Evolutionary conservation across 2,329 filamentous ascomycete species (phyloP).

Genomic region (Sarocladium brachiariae): DNA sequence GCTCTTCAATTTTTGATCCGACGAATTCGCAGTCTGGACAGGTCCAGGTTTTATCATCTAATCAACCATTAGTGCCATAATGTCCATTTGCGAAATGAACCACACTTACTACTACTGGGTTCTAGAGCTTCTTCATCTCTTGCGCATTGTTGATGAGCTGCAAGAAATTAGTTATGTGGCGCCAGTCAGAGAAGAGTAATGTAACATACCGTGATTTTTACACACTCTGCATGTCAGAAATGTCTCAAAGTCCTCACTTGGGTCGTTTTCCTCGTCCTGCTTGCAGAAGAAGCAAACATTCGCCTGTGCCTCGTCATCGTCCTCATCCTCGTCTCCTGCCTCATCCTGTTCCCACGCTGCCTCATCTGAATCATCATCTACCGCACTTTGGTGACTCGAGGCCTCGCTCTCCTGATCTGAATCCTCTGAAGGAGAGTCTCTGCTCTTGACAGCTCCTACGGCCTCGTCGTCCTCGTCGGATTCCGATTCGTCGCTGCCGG

Average conservation of each 20-base stretch:
- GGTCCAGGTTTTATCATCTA: constrained; percentile 40
- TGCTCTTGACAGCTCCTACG: constrained; percentile 51
- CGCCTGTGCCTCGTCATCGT: constrained; percentile 43
- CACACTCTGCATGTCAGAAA: constrained; percentile 73
- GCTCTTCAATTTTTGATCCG: constrained; percentile 24
- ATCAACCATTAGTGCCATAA: not conserved
- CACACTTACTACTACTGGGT: constrained; percentile 24
- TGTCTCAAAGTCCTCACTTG: constrained; percentile 72
- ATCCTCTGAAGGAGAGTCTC: constrained; percentile 24
- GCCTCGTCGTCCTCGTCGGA: constrained; percentile 38
- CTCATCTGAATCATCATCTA: constrained; percentile 47
- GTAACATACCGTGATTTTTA: constrained; percentile 69
- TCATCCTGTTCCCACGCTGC: constrained; percentile 47
- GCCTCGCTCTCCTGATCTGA: constrained; percentile 34
- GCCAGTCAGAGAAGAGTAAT: constrained; percentile 16
- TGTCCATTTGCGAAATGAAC: not conserved
- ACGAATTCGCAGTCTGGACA: constrained; percentile 41
- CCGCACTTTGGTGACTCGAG: constrained; percentile 39
- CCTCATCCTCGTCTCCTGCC: constrained; percentile 51
- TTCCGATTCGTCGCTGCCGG: constrained; percentile 20
- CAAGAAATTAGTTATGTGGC: constrained; percentile 31
- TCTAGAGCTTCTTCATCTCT: constrained; percentile 49
- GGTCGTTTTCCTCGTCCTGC: constrained; percentile 75
- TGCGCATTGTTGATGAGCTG: constrained; percentile 89
- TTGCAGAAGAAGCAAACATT: constrained; percentile 65